These are phyloP conservation scores for Naganishia onofrii DNA, from an alignment of 768 basidiomycete species.

Conservation along the genomic window DNA sequence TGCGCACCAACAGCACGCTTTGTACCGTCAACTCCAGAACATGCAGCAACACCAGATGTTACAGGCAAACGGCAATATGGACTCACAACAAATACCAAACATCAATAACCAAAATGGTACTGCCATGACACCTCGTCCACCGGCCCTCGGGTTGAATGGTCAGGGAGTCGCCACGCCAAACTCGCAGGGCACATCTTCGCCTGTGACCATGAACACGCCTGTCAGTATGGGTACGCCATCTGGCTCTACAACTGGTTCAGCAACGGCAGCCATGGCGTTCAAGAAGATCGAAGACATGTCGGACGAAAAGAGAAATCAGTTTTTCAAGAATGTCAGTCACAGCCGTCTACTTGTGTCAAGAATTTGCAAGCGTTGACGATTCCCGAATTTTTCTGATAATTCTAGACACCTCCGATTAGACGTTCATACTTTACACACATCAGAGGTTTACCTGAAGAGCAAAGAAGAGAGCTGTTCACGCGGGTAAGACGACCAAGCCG, in stretches of 20 bases:
- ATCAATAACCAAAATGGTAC: neutral
- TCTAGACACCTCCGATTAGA: conserved; percentile 26
- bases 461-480: conserved; percentile 22
- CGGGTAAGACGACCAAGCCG: neutral
- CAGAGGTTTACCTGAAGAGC: conserved; percentile 12
- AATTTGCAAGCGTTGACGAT: neutral
- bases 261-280: conserved; percentile 23
- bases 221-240: conserved; percentile 16
- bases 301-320: conserved; percentile 23
- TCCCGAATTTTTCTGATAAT: neutral
- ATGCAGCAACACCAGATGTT: conserved; percentile 27
- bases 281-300: conserved; percentile 29
- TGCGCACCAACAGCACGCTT: conserved; percentile 12
- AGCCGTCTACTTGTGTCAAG: neutral
- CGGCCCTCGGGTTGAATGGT: neutral
- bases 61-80: neutral
- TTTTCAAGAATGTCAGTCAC: conserved; percentile 26
- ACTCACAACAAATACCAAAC: neutral
- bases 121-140: conserved; percentile 10
- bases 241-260: neutral
- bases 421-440: conserved; percentile 27
- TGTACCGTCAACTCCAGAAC: conserved; percentile 22
- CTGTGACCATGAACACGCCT: conserved; percentile 4
- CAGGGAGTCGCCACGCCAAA: conserved; percentile 11
- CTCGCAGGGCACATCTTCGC: conserved; percentile 17